These are phyloP conservation scores for Orychophragmus violaceus DNA, from an alignment of 345 rosid genomes.

Conservation along the genomic window DNA sequence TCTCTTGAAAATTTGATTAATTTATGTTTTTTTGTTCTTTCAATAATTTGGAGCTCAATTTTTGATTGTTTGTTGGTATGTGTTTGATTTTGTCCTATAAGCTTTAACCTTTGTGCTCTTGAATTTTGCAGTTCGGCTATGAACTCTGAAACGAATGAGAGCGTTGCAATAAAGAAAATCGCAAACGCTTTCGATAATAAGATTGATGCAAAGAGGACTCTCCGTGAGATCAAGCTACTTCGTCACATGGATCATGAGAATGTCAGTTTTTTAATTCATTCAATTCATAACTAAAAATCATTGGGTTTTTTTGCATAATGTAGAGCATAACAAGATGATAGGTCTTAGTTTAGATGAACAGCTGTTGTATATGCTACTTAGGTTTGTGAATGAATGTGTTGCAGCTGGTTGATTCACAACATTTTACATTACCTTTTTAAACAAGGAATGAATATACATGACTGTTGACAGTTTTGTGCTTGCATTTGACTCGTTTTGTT, in stretches of 20 bases:
- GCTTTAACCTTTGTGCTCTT: not conserved
- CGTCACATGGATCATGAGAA: constrained; percentile 99
- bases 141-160: constrained; percentile 86
- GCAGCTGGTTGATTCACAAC: not conserved
- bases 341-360: not conserved
- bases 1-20: not conserved
- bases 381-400: constrained; percentile 15
- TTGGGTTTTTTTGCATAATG: not conserved
- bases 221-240: constrained; percentile 97
- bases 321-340: not conserved
- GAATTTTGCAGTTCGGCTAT: constrained; percentile 63
- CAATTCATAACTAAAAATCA: not conserved
- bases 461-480: not conserved
- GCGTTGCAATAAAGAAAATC: constrained; percentile 91
- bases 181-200: constrained; percentile 95
- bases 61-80: not conserved
- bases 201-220: constrained; percentile 97
- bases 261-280: constrained; percentile 31
- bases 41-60: not conserved
- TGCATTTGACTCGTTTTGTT: not conserved
- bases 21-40: not conserved
- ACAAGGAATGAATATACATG: not conserved
- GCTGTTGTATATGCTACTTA: not conserved
- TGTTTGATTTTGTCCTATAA: not conserved
- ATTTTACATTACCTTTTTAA: not conserved